phyloP scores from a whole-genome alignment of 164 flowering plant species.

The Tetracentron sinense region DNA sequence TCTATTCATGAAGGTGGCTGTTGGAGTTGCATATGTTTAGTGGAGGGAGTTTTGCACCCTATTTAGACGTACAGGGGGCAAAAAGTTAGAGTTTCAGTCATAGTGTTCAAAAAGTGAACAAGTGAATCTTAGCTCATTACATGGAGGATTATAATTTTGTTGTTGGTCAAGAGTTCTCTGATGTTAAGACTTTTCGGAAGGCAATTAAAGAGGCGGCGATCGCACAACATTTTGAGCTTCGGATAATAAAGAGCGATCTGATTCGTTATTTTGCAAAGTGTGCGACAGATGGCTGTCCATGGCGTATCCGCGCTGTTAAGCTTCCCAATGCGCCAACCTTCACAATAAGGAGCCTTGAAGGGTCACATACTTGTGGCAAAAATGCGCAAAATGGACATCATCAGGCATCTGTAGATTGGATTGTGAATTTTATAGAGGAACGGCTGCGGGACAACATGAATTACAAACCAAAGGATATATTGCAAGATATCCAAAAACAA shows the following conservation, averaged over 20 bases:
- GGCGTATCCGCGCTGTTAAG: conserved; percentile 87
- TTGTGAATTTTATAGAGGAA: conserved; percentile 67
- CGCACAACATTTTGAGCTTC: conserved; percentile 83
- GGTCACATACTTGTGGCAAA: conserved; percentile 75
- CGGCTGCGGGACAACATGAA: conserved; percentile 59
- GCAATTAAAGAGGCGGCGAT: conserved; percentile 84
- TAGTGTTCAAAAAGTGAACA: neutral
- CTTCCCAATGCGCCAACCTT: conserved; percentile 73
- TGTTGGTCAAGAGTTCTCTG: conserved; percentile 83
- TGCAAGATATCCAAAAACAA: conserved; percentile 63
- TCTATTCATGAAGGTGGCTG: neutral
- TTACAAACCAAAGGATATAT: conserved; percentile 87
- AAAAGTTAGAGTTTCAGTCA: neutral
- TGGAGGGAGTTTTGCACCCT: neutral
- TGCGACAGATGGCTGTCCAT: conserved; percentile 79
- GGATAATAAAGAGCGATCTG: conserved; percentile 65
- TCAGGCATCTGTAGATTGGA: conserved; percentile 91
- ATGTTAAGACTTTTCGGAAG: conserved; percentile 72
- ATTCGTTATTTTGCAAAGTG: conserved; percentile 83
- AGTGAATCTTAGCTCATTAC: neutral
- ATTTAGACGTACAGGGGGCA: neutral
- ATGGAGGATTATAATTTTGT: conserved; percentile 54
- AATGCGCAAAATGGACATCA: conserved; percentile 75
- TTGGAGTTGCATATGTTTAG: neutral
- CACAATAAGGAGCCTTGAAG: conserved; percentile 67